Evolutionary conservation across 306 rosid genomes (phyloP).

Genomic region (Dryas drummondii): DNA sequence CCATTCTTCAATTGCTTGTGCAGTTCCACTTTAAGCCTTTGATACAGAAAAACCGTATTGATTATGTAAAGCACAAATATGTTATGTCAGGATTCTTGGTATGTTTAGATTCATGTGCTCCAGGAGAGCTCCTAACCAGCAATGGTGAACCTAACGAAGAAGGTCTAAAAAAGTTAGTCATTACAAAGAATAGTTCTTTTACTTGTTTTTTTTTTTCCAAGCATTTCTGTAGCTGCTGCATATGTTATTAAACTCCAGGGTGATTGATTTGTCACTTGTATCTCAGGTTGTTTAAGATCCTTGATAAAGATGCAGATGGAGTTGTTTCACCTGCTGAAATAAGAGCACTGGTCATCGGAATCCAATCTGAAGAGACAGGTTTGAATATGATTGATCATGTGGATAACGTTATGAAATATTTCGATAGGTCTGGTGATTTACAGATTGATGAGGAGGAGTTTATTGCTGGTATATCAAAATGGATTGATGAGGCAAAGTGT

Average conservation of each 20-base stretch:
- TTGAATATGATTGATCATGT: slow-evolving; percentile 49
- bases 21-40: slow-evolving; percentile 1
- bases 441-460: slow-evolving; percentile 43
- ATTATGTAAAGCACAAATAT: neutral
- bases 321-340: slow-evolving; percentile 54
- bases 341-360: slow-evolving; percentile 67
- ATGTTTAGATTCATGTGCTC: neutral
- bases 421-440: slow-evolving; percentile 52
- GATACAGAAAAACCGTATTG: neutral
- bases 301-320: slow-evolving; percentile 37
- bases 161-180: neutral
- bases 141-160: neutral
- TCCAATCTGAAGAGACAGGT: slow-evolving; percentile 55
- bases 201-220: too few relatives aligned
- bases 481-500: slow-evolving; percentile 47
- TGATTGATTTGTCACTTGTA: too few relatives aligned
- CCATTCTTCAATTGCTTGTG: neutral
- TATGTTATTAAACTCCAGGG: too few relatives aligned
- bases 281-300: slow-evolving; percentile 52
- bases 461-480: slow-evolving; percentile 46
- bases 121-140: neutral
- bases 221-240: too few relatives aligned
- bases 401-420: slow-evolving; percentile 45
- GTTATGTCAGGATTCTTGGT: neutral
- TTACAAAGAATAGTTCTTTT: too few relatives aligned